phyloP scores from a whole-genome alignment of 2,329 filamentous ascomycete species.

The Nemania sp. region DNA sequence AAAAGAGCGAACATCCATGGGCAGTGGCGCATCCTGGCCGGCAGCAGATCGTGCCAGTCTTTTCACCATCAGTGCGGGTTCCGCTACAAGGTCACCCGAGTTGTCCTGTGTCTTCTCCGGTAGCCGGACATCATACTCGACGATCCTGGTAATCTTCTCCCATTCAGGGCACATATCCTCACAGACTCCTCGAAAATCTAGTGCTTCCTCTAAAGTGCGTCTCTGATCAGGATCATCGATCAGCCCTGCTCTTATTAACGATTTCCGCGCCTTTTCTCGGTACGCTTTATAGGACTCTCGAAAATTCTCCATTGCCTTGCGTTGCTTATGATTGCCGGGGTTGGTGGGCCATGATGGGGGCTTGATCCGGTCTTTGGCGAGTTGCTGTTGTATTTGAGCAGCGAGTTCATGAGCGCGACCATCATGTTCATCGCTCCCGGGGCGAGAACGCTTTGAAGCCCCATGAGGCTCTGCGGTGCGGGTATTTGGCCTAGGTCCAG shows the following conservation, averaged over 20 bases:
- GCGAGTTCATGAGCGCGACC: conserved; percentile 41
- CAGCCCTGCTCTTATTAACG: conserved; percentile 60
- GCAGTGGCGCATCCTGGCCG: conserved; percentile 67
- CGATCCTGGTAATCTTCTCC: conserved; percentile 65
- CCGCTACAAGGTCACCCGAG: conserved; percentile 48
- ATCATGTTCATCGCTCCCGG: conserved; percentile 17
- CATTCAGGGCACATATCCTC: conserved; percentile 72
- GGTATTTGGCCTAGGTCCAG: not conserved
- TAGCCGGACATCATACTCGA: conserved; percentile 60
- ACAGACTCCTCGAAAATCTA: conserved; percentile 69
- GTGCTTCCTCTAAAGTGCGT: conserved; percentile 64
- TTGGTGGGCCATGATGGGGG: conserved; percentile 60
- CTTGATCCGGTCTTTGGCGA: conserved; percentile 57
- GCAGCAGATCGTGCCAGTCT: conserved; percentile 69
- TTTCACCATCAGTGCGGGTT: conserved; percentile 64
- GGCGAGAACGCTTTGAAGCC: not conserved
- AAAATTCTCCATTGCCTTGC: conserved; percentile 56
- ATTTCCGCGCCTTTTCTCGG: conserved; percentile 58
- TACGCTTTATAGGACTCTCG: conserved; percentile 61
- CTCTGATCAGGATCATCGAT: conserved; percentile 68
- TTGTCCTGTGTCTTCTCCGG: conserved; percentile 55
- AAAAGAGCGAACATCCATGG: conserved; percentile 68
- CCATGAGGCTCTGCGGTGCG: not conserved
- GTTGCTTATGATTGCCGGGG: conserved; percentile 55
- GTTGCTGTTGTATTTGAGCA: conserved; percentile 54